A percentile compares a stretch with the other conserved stretches of the same genome.
These are phyloP conservation scores for Pleurotus platypus DNA, from an alignment of 768 basidiomycete species.

Conservation along the genomic window DNA sequence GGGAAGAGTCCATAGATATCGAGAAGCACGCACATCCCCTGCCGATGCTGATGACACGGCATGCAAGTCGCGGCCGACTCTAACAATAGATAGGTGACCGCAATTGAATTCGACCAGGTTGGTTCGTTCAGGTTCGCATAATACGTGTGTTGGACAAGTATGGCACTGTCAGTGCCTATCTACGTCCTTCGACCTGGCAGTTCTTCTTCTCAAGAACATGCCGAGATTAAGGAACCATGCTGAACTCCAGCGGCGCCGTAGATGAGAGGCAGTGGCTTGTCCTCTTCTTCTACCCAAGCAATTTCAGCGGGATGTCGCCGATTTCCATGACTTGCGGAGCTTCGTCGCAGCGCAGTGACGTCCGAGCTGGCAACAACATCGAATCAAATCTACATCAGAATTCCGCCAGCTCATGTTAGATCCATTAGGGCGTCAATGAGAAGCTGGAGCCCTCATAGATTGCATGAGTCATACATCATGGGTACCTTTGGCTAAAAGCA, in stretches of 20 bases:
- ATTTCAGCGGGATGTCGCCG: not conserved
- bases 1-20: not conserved
- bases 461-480: too few relatives aligned
- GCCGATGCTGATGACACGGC: not conserved
- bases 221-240: too few relatives aligned
- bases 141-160: not conserved
- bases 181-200: too few relatives aligned
- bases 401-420: not conserved
- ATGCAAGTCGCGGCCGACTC: not conserved
- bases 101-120: not conserved
- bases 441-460: too few relatives aligned
- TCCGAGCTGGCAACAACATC: not conserved
- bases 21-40: not conserved
- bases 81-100: not conserved
- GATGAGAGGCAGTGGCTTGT: too few relatives aligned
- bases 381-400: not conserved
- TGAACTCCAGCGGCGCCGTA: too few relatives aligned
- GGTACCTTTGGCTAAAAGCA: too few relatives aligned
- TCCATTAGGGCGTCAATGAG: not conserved
- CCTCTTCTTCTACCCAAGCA: too few relatives aligned
- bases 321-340: not conserved
- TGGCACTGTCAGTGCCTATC: not conserved
- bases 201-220: too few relatives aligned
- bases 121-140: slow-evolving; percentile 1
- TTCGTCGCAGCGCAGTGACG: not conserved